Evolutionary conservation across 1,139 yeast genomes (phyloP).

Genomic region (Zygosaccharomyces sapae): DNA sequence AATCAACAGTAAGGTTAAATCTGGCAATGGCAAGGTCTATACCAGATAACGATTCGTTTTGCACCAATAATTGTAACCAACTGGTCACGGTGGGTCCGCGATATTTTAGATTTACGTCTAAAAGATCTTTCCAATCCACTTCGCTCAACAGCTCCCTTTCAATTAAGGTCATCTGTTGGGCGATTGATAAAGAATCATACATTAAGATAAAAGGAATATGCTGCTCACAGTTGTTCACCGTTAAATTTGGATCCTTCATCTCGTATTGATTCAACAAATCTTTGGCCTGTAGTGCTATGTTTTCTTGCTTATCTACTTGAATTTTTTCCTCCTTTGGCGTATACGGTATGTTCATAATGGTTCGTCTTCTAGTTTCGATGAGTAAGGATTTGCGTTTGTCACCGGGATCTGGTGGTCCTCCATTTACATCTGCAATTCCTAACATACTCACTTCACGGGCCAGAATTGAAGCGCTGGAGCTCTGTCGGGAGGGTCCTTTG

Average conservation of each 20-base stretch:
- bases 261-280: conserved; percentile 27
- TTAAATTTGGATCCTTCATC: conserved; percentile 28
- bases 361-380: conserved; percentile 40
- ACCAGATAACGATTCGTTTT: conserved; percentile 60
- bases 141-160: conserved; percentile 81
- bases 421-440: conserved; percentile 24
- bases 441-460: conserved; percentile 35
- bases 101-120: conserved; percentile 72
- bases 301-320: neutral
- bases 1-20: conserved; percentile 82
- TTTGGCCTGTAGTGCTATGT: conserved; percentile 18
- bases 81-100: conserved; percentile 69
- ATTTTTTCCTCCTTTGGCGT: conserved; percentile 17
- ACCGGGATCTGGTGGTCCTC: conserved; percentile 18
- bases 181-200: conserved; percentile 60
- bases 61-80: conserved; percentile 76
- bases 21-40: conserved; percentile 81
- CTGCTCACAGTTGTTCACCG: conserved; percentile 30
- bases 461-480: conserved; percentile 24
- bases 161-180: conserved; percentile 77
- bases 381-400: conserved; percentile 35
- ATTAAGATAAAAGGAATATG: conserved; percentile 81
- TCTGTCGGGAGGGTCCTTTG: conserved; percentile 9
- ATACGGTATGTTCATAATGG: conserved; percentile 33
- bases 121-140: conserved; percentile 86